Percentiles rank a stretch among this genome's conserved stretches.
Evolutionary conservation across 805 yeast species (phyloP).

Genomic region (Ogataea saltuana): DNA sequence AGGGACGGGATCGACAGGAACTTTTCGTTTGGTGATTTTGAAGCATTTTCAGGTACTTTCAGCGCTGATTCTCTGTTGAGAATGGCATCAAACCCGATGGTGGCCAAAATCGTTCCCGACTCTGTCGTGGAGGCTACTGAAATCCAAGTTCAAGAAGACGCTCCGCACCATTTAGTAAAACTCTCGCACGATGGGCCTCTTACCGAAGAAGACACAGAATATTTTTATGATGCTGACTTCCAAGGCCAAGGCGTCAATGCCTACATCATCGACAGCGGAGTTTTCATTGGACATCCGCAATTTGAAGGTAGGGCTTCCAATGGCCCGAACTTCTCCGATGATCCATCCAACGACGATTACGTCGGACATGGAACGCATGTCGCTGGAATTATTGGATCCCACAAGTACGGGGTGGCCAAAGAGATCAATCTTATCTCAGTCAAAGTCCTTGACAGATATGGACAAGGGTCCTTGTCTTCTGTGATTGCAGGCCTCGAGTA

Average conservation of each 20-base stretch:
- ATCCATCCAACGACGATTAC: slow-evolving; percentile 59
- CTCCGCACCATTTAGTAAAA: slow-evolving; percentile 58
- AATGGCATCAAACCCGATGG: slow-evolving; percentile 57
- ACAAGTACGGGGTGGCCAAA: slow-evolving; percentile 81
- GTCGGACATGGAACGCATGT: slow-evolving; percentile 95
- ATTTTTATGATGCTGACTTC: slow-evolving; percentile 46
- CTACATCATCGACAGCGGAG: slow-evolving; percentile 85
- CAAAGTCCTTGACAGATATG: slow-evolving; percentile 67
- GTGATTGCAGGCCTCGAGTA: slow-evolving; percentile 68
- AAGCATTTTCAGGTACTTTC: slow-evolving; percentile 68
- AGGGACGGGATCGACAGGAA: slow-evolving; percentile 49
- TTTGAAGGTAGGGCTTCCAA: slow-evolving; percentile 59
- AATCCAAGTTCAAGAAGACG: slow-evolving; percentile 39
- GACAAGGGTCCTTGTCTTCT: slow-evolving; percentile 69
- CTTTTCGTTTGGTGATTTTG: slow-evolving; percentile 68
- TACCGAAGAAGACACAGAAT: slow-evolving; percentile 37
- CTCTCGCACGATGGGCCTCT: slow-evolving; percentile 50
- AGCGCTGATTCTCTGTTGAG: slow-evolving; percentile 47
- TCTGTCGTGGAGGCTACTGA: slow-evolving; percentile 58
- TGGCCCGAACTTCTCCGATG: slow-evolving; percentile 65
- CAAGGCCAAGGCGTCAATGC: slow-evolving; percentile 66
- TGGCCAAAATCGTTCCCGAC: slow-evolving; percentile 72
- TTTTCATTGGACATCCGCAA: slow-evolving; percentile 59
- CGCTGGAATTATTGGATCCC: slow-evolving; percentile 84
- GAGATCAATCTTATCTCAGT: slow-evolving; percentile 63